Evolutionary conservation across 176 grass and related monocot species (phyloP).

Genomic region (Phyllostachys edulis): DNA sequence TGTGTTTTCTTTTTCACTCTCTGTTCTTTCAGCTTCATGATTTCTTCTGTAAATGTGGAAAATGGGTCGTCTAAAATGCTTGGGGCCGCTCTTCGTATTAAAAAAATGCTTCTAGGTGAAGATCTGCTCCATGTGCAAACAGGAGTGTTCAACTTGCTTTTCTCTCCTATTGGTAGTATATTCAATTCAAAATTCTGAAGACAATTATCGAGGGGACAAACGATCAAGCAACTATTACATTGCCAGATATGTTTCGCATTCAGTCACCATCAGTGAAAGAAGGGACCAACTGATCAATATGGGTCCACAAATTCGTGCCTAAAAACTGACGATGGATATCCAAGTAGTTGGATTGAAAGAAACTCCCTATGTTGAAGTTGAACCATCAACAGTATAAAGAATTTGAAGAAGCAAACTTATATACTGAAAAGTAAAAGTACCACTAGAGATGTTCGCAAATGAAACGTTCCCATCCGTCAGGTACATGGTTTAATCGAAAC

Average conservation of each 20-base stretch:
- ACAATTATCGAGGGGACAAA: neutral
- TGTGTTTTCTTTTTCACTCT: neutral
- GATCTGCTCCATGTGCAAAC: neutral
- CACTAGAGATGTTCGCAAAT: neutral
- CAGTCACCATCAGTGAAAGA: neutral
- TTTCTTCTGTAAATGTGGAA: neutral
- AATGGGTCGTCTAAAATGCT: neutral
- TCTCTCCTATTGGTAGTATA: neutral
- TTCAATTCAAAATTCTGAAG: neutral
- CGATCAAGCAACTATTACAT: neutral
- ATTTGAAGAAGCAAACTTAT: neutral
- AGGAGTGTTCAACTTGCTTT: neutral
- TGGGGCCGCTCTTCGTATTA: neutral
- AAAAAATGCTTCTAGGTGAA: neutral
- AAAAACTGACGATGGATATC: neutral
- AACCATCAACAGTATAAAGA: neutral
- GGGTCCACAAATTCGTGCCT: neutral
- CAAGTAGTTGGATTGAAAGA: neutral
- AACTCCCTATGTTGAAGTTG: neutral
- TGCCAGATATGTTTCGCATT: neutral
- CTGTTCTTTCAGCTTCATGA: neutral
- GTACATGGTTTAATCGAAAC: neutral
- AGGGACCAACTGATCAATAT: neutral
- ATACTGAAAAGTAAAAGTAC: neutral
- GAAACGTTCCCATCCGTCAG: neutral